Evolutionary conservation across 495 filamentous ascomycete genomes (phyloP), one percentile per base, ranked within the genome.

Genomic region (Aspergillus nidulans): DNA sequence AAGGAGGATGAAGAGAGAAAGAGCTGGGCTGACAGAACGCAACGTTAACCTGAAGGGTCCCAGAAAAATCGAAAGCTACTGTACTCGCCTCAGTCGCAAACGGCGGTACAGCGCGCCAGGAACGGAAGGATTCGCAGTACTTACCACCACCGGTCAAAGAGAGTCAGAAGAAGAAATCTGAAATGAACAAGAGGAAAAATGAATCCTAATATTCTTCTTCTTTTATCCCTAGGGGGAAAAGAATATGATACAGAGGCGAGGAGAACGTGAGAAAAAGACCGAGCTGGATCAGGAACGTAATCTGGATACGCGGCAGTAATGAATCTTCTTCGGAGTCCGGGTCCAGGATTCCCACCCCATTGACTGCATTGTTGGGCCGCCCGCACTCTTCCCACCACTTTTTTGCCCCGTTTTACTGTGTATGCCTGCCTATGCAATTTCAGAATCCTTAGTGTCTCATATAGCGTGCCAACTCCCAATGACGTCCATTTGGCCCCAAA

Each of bases 341-440:
- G n/a, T n/a, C 44, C 53, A 52, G 45, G 47, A 48, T 40, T 54
- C 34, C 53, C 53, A 49, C 38, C 55, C 55, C 44, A 42, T 25
- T 25, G 13, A 39, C 36, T 18, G n/a, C 55, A 53, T 59, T 59
- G 57, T 59, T 59, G 57, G 57, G 57, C 52, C 51, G 16, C 25
- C 56, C 56, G 53, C 49, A 47, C 51, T 47, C 47, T 55, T 59
- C 52, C 57, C 57, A 59, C 57, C 57, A 59, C 42, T 52, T 59
- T 59, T 46, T 32, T 24, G 41, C 43, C 19, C 32, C 44, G 24
- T 52, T 30, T 15, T 2, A 40, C n/a, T n/a, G n/a, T n/a, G n/a
- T n/a, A n/a, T n/a, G n/a, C n/a, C n/a, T 52, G 36, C 47, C 47
- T 32, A 15, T 15, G 10, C 12, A 25, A 12, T 43, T 18, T 30